Conservation (phyloP, 2,329 filamentous ascomycete genomes). For the Graphium sp. region DNA sequence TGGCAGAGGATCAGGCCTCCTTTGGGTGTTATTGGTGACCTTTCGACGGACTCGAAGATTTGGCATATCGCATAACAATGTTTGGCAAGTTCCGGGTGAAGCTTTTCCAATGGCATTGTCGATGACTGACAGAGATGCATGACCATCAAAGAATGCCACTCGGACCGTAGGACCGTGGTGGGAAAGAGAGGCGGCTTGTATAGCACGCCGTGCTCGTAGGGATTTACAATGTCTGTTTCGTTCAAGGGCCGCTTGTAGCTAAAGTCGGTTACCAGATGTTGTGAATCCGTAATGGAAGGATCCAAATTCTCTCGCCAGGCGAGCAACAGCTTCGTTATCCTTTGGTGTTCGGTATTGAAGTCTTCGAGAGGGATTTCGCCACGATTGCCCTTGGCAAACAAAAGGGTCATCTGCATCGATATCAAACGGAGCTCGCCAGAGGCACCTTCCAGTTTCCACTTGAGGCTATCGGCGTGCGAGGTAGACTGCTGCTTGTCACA, state of each 20-base stretch:
- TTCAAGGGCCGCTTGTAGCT: conserved; percentile 31
- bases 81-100: conserved; percentile 34
- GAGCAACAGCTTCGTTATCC: conserved; percentile 27
- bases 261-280: conserved; percentile 48
- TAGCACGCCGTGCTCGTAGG: conserved; percentile 52
- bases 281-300: conserved; percentile 40
- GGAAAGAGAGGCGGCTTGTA: conserved; percentile 55
- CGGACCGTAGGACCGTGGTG: conserved; percentile 57
- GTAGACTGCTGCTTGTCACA: conserved; percentile 39
- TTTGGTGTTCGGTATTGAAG: conserved; percentile 45
- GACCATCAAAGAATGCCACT: conserved; percentile 62
- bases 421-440: conserved; percentile 53
- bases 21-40: conserved; percentile 51
- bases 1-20: conserved; percentile 60
- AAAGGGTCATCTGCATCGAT: conserved; percentile 61
- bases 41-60: conserved; percentile 62
- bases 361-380: conserved; percentile 46
- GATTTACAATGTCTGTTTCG: conserved; percentile 54
- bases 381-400: conserved; percentile 54
- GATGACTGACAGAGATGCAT: conserved; percentile 68
- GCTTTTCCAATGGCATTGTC: conserved; percentile 30
- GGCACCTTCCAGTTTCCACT: conserved; percentile 49
- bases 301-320: conserved; percentile 41
- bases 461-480: conserved; percentile 45
- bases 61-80: conserved; percentile 58